These are phyloP conservation scores for Aspergillus heteromorphus DNA, from an alignment of 495 filamentous ascomycete genomes.

Conservation along the genomic window DNA sequence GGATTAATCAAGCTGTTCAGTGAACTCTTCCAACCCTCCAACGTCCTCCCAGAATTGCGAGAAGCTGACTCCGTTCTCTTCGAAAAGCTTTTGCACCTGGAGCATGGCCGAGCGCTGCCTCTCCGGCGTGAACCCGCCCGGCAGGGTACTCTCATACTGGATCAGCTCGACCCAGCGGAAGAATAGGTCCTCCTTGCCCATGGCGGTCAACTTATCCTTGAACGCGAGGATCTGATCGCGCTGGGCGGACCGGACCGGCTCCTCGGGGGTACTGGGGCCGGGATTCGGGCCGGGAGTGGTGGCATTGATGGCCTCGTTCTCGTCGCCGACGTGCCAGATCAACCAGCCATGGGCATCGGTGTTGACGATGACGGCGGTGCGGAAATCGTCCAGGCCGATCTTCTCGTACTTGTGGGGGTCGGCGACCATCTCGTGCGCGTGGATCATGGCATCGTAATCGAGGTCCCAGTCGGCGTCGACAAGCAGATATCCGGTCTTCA, in stretches of 20 bases:
- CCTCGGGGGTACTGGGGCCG: slow-evolving; percentile 32
- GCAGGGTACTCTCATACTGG: slow-evolving; percentile 70
- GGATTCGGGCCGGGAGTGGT: neutral
- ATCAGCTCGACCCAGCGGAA: slow-evolving; percentile 81
- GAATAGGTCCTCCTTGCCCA: slow-evolving; percentile 81
- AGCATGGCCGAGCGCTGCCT: slow-evolving; percentile 59
- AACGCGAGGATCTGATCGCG: slow-evolving; percentile 64
- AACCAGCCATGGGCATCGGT: slow-evolving; percentile 63
- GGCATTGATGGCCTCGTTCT: slow-evolving; percentile 21
- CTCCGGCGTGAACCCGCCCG: slow-evolving; percentile 67
- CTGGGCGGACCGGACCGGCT: slow-evolving; percentile 36
- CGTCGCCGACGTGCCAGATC: slow-evolving; percentile 48
- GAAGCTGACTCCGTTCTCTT: slow-evolving; percentile 66
- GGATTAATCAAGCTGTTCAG: slow-evolving; percentile 29
- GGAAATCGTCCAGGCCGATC: slow-evolving; percentile 48
- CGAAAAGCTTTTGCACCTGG: slow-evolving; percentile 65
- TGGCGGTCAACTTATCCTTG: slow-evolving; percentile 58
- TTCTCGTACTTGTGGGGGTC: slow-evolving; percentile 41
- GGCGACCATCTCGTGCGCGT: slow-evolving; percentile 57
- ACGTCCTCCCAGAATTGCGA: slow-evolving; percentile 67
- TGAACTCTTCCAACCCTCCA: slow-evolving; percentile 59
- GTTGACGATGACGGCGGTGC: slow-evolving; percentile 60
- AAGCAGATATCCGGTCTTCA: slow-evolving; percentile 74
- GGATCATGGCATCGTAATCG: slow-evolving; percentile 70
- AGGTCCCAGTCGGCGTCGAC: slow-evolving; percentile 77